Evolutionary conservation across 495 filamentous ascomycete genomes (phyloP), one percentile per base, ranked within the genome.

Genomic region (Aspergillus campestris): DNA sequence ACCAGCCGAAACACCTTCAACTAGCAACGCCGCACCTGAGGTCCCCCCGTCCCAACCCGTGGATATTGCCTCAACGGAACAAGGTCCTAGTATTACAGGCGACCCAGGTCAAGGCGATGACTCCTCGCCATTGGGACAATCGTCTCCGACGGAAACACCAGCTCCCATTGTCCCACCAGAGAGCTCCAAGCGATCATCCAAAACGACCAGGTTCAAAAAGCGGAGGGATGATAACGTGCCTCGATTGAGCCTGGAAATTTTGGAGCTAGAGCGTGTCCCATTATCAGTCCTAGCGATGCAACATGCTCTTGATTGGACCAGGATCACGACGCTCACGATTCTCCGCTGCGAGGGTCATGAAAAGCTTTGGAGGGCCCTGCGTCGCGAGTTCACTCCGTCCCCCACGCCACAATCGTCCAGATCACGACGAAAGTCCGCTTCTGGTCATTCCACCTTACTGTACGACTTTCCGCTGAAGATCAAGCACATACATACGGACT

Each of bases 251-350:
- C 66, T 95, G 18, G 81, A 90, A 41, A 78, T 75, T 6, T 71
- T 96, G 11, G 89, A 92, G 58, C 71, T 96, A 1, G 90, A 96
- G 59, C 78, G 87, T n/a, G 78, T 95, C 9, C 71, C 79, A 1
- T 60, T 95, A 5, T 87, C 82, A 8, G 67, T 89, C 14, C 69
- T 79, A 11, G 78, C 86, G 12, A 70, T 90, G 28, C 67, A 80
- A 32, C 78, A 78, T 38, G 80, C 81, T 0, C 74, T 95, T 41
- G 88, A 97, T 59, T 95, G 87, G 87, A 81, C 79, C 0, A 62
- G 74, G 3, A 62, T 95, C 34, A 84, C 80, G n/a, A 84, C 70
- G 11, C 65, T 97, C 39, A 95, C 91, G 0, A 73, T 97, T 11
- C 78, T 97, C 38, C 73, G 83, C 34, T 95, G 91, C 58, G 68